A percentile compares a stretch with the other conserved stretches of the same genome.
Conservation (phyloP, 2,329 filamentous ascomycete genomes). For the Colletotrichum incanum region DNA sequence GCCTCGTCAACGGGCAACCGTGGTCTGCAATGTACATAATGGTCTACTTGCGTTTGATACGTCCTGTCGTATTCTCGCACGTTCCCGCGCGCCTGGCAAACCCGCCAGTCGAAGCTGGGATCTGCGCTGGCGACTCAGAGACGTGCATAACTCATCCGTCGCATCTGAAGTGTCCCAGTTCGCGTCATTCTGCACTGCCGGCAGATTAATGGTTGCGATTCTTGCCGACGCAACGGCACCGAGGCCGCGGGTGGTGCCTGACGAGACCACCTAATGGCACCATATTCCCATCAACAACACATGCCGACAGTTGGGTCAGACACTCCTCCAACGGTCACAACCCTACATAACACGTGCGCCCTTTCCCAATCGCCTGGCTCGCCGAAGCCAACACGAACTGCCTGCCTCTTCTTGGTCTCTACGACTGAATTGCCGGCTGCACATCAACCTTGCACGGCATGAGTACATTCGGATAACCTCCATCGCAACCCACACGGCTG, state of each 20-base stretch:
- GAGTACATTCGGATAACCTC: conserved; percentile 5
- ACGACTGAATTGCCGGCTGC: conserved; percentile 17
- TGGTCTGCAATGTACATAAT: too few species aligned
- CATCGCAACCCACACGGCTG: conserved; percentile 14
- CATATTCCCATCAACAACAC: not conserved
- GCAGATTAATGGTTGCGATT: not conserved
- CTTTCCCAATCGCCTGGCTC: conserved; percentile 20
- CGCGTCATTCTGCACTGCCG: conserved; percentile 5
- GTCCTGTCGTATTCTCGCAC: not conserved
- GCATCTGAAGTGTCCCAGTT: not conserved
- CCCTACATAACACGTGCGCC: not conserved
- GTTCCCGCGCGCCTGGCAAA: not conserved
- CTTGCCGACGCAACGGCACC: not conserved
- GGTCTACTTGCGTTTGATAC: not conserved
- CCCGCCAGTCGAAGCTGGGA: not conserved
- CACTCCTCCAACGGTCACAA: not conserved
- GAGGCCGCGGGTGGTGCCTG: not conserved
- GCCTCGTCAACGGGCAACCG: too few species aligned
- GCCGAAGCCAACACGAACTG: conserved; percentile 16
- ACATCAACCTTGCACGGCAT: conserved; percentile 17
- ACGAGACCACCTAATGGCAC: not conserved
- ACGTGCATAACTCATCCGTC: conserved; percentile 1
- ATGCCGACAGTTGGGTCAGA: not conserved
- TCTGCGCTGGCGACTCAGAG: conserved; percentile 17
- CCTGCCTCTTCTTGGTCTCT: not conserved